Percentiles rank a stretch among this genome's conserved stretches.
Conservation (phyloP, 2,329 filamentous ascomycete genomes). For the Claviceps capensis region DNA sequence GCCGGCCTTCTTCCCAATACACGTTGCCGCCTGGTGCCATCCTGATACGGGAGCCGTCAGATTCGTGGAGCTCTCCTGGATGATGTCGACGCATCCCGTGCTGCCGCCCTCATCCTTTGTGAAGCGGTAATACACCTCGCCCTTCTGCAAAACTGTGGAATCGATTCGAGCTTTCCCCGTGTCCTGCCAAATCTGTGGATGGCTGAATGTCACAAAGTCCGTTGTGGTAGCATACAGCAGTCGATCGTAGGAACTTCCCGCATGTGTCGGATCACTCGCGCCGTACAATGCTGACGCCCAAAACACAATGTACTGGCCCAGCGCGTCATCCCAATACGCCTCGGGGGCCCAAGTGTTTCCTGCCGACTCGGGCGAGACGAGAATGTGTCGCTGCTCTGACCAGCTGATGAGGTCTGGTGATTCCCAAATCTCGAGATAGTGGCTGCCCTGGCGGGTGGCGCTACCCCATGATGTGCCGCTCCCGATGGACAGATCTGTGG, state of each 20-base stretch:
- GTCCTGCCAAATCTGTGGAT: background rate
- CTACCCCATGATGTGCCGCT: conserved; percentile 1
- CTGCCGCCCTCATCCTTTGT: conserved; percentile 1
- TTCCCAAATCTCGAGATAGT: conserved; percentile 1
- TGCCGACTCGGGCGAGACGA: background rate
- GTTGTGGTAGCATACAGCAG: background rate
- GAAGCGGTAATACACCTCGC: background rate
- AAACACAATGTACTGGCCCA: conserved; percentile 1
- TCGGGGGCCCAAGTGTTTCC: conserved; percentile 1
- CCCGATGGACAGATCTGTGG: conserved; percentile 1
- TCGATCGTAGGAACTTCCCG: background rate
- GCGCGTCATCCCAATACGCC: background rate
- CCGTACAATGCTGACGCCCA: background rate
- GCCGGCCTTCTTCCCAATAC: background rate
- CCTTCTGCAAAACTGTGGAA: background rate
- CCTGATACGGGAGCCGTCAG: background rate
- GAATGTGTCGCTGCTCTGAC: background rate
- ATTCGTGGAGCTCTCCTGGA: background rate
- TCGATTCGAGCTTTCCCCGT: background rate
- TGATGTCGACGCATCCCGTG: background rate
- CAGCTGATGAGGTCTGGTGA: background rate
- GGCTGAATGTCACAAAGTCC: background rate
- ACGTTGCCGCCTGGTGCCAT: background rate
- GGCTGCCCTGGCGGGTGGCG: background rate
- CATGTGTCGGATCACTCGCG: background rate